Evolutionary conservation across 257 asterid genomes (phyloP).

Genomic region (Plantago elongata): DNA sequence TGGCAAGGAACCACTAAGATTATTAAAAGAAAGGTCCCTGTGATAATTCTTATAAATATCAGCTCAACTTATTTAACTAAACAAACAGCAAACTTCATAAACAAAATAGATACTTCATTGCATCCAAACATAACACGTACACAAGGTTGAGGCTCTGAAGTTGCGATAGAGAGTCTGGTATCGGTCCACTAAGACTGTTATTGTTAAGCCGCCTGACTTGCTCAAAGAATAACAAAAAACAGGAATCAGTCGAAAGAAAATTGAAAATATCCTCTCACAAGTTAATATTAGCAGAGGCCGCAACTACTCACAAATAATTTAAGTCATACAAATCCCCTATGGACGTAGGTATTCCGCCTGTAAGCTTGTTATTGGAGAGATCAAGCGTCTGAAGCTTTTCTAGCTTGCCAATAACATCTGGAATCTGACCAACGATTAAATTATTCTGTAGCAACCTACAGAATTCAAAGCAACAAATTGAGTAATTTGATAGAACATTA

Average conservation of each 20-base stretch:
- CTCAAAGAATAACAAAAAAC: slow-evolving; percentile 28
- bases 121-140: slow-evolving; percentile 35
- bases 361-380: slow-evolving; percentile 72
- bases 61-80: slow-evolving; percentile 3
- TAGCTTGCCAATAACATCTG: slow-evolving; percentile 63
- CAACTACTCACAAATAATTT: slow-evolving; percentile 78
- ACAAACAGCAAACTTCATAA: background rate
- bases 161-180: slow-evolving; percentile 64
- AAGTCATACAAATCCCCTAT: slow-evolving; percentile 59
- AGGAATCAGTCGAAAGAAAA: slow-evolving; percentile 19
- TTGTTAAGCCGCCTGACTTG: slow-evolving; percentile 90
- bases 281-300: slow-evolving; percentile 8
- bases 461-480: background rate
- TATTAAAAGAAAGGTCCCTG: slow-evolving; percentile 95
- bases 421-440: slow-evolving; percentile 71
- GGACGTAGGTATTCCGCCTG: slow-evolving; percentile 68
- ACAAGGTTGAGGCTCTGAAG: slow-evolving; percentile 70
- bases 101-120: background rate
- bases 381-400: slow-evolving; percentile 79
- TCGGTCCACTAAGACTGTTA: slow-evolving; percentile 72
- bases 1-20: slow-evolving; percentile 85
- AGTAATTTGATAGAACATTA: too few relatives aligned
- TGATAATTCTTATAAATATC: slow-evolving; percentile 11
- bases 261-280: background rate
- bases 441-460: slow-evolving; percentile 92